Evolutionary conservation across 306 rosid species (phyloP).

Genomic region (Purshia tridentata): DNA sequence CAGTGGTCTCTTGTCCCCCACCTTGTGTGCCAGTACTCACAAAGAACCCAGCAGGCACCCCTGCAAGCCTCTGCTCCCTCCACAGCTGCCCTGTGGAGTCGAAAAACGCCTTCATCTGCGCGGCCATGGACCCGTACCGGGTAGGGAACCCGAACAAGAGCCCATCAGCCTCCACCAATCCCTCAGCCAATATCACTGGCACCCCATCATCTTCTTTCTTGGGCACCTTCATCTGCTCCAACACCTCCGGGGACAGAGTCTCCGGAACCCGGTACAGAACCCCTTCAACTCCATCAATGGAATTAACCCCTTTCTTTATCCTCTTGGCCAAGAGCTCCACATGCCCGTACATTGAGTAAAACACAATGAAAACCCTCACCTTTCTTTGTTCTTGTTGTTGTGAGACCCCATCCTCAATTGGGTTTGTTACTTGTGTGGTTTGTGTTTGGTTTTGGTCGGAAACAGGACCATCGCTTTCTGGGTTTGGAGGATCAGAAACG

Average conservation of each 20-base stretch:
- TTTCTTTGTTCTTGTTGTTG: conserved; percentile 23
- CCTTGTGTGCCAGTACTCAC: conserved; percentile 84
- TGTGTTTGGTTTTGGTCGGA: conserved; percentile 32
- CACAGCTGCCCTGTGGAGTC: conserved; percentile 59
- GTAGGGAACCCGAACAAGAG: conserved; percentile 76
- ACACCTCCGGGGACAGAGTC: conserved; percentile 50
- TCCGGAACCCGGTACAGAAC: conserved; percentile 58
- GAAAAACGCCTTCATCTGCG: conserved; percentile 75
- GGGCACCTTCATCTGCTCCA: conserved; percentile 69
- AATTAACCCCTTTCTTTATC: conserved; percentile 64
- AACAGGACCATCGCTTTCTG: conserved; percentile 30
- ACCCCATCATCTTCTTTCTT: conserved; percentile 40
- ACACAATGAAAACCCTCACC: conserved; percentile 59
- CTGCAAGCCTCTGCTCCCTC: conserved; percentile 69
- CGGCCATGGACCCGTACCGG: conserved; percentile 70
- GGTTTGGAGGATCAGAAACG: conserved; percentile 31
- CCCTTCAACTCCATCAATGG: conserved; percentile 73
- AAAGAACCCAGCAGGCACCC: conserved; percentile 74
- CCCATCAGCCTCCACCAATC: conserved; percentile 71
- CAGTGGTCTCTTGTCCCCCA: conserved; percentile 86
- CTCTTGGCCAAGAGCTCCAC: conserved; percentile 65
- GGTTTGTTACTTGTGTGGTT: conserved; percentile 18
- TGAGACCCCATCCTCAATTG: conserved; percentile 19
- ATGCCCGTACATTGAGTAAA: conserved; percentile 75
- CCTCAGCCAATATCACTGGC: conserved; percentile 53